A percentile compares a stretch with the other conserved stretches of the same genome.
Conservation (phyloP, 1,284 basidiomycete genomes). For the Cutaneotrichosporon daszewskae region DNA sequence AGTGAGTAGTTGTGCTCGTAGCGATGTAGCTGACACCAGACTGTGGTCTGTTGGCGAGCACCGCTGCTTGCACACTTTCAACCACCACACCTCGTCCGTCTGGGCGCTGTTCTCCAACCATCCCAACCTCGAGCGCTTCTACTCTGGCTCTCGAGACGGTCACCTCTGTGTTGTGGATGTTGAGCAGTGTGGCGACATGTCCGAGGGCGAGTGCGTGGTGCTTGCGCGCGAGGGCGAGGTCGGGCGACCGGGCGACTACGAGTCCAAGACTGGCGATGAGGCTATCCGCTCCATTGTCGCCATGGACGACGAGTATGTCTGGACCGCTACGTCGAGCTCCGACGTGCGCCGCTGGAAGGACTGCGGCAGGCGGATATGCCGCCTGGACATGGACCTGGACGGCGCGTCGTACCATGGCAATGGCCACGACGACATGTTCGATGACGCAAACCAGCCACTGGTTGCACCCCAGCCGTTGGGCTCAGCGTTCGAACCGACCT, state of each 20-base stretch:
- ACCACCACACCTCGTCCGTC: conserved; percentile 89
- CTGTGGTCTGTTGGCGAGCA: conserved; percentile 90
- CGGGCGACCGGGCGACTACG: conserved; percentile 18
- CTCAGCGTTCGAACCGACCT: conserved; percentile 18
- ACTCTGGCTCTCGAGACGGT: conserved; percentile 90
- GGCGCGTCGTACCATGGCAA: conserved; percentile 19
- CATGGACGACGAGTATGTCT: conserved; percentile 78
- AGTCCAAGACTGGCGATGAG: conserved; percentile 52
- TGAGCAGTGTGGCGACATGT: conserved; percentile 69
- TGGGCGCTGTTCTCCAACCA: conserved; percentile 89
- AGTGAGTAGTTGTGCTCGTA: conserved; percentile 28
- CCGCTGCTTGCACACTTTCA: conserved; percentile 90
- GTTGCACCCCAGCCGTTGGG: conserved; percentile 5
- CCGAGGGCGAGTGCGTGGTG: conserved; percentile 82
- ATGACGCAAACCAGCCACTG: conserved; percentile 7
- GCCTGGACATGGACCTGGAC: conserved; percentile 57
- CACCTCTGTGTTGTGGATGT: conserved; percentile 85
- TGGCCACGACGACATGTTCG: conserved; percentile 1
- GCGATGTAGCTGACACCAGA: conserved; percentile 53
- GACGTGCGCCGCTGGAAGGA: conserved; percentile 75
- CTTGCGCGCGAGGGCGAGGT: conserved; percentile 61
- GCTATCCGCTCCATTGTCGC: conserved; percentile 80
- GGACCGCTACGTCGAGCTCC: conserved; percentile 82
- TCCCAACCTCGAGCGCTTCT: conserved; percentile 84
- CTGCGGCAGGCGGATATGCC: conserved; percentile 44